These are phyloP conservation scores for Solanum lycopersicoides DNA, from an alignment of 257 asterid species.

Conservation along the genomic window DNA sequence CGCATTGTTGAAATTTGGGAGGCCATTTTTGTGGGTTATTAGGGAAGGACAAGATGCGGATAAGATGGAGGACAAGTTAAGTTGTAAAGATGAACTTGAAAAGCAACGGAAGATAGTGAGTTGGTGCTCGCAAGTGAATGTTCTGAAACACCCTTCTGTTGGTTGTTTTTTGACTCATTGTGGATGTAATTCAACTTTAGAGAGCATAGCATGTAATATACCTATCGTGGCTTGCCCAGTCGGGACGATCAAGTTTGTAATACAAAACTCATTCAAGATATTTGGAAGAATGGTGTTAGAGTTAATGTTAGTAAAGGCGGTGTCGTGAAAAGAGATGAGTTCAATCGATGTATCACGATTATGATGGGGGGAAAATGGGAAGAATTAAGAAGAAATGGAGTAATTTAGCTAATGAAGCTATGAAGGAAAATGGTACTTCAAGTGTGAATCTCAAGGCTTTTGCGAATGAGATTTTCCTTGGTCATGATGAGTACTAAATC, in stretches of 20 bases:
- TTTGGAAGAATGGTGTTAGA: constrained; percentile 1
- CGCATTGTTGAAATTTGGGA: not conserved
- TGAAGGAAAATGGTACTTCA: too few relatives aligned
- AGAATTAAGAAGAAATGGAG: not conserved
- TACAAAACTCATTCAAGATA: constrained; percentile 31
- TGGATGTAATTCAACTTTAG: constrained; percentile 41
- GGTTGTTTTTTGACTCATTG: constrained; percentile 20
- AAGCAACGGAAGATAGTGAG: constrained; percentile 2
- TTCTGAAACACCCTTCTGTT: constrained; percentile 4
- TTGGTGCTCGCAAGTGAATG: constrained; percentile 20
- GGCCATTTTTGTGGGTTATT: constrained; percentile 17
- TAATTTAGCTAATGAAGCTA: too few relatives aligned
- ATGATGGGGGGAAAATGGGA: constrained; percentile 15
- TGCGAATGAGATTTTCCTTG: too few relatives aligned
- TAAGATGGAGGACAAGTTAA: not conserved
- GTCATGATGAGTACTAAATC: not conserved
- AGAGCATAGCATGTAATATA: constrained; percentile 27
- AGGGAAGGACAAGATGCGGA: not conserved
- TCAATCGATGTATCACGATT: constrained; percentile 17
- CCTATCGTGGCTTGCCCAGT: constrained; percentile 25
- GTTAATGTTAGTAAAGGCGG: not conserved
- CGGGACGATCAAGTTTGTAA: constrained; percentile 41
- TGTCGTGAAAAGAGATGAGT: constrained; percentile 7
- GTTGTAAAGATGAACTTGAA: constrained; percentile 1
- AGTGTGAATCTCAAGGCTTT: too few relatives aligned